phyloP scores from a whole-genome alignment of 108 stramenopile genomes.

The Skeletonema tropicum region DNA sequence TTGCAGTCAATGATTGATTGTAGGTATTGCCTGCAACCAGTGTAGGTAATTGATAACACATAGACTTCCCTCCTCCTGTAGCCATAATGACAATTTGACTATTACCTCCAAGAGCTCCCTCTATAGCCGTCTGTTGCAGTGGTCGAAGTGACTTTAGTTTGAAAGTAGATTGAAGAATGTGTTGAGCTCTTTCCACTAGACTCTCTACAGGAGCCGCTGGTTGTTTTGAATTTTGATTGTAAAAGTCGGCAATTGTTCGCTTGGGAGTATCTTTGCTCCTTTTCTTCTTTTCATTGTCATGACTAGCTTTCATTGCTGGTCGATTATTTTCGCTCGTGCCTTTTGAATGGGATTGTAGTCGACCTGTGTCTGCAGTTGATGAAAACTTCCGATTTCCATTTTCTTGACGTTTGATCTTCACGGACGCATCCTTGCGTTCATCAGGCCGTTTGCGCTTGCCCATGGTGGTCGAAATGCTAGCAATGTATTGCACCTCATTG shows the following conservation, averaged over 20 bases:
- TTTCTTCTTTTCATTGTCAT: neutral
- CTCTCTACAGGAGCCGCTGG: constrained; percentile 11
- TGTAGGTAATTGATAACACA: constrained; percentile 97
- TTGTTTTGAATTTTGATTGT: constrained; percentile 16
- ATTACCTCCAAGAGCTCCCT: constrained; percentile 50
- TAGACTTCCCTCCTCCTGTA: constrained; percentile 94
- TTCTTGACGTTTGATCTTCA: neutral
- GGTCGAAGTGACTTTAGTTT: constrained; percentile 53
- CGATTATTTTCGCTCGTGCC: neutral
- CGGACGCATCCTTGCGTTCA: neutral
- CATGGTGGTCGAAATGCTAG: neutral
- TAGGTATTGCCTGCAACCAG: constrained; percentile 49
- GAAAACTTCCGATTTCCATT: neutral
- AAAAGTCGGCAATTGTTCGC: constrained; percentile 14
- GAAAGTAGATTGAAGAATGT: constrained; percentile 57
- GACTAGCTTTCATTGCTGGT: constrained; percentile 2
- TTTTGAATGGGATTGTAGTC: no score
- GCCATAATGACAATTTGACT: constrained; percentile 88
- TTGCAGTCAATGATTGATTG: constrained; percentile 11
- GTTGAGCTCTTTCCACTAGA: constrained; percentile 22
- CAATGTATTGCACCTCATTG: neutral
- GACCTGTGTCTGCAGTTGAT: no score
- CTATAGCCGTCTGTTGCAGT: constrained; percentile 65
- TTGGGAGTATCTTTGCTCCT: neutral
- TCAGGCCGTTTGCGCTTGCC: neutral